These are phyloP conservation scores for Acanthamoeba triangularis DNA, from an alignment of 208 protist genomes.

Conservation along the genomic window DNA sequence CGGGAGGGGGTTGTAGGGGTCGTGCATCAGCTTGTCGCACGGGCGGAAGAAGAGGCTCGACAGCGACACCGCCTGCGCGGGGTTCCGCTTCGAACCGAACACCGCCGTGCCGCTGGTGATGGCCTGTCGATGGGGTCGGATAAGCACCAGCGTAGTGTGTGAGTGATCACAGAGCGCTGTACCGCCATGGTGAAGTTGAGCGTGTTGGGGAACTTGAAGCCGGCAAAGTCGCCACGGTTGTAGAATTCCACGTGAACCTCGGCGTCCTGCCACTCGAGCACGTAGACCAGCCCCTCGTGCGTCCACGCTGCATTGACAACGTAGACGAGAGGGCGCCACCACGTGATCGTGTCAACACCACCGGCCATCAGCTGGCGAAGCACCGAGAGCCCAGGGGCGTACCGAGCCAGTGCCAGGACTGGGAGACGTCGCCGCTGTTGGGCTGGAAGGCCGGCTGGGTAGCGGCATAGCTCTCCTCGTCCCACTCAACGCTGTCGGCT, in stretches of 20 bases:
- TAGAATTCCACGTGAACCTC: constrained; percentile 4
- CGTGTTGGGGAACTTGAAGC: constrained; percentile 28
- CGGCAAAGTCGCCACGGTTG: background rate
- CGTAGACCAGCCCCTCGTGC: constrained; percentile 1
- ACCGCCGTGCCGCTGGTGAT: background rate
- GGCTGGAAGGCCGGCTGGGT: constrained; percentile 47
- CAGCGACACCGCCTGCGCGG: background rate
- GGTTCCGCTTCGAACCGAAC: background rate
- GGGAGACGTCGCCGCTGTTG: constrained; percentile 30
- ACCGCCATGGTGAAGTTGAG: constrained; percentile 20
- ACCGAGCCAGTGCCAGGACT: constrained; percentile 29
- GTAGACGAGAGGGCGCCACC: no score
- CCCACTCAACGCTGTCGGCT: background rate
- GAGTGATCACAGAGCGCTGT: no score
- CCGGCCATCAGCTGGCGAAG: no score
- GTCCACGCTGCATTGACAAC: background rate
- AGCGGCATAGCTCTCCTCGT: background rate
- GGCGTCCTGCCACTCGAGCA: constrained; percentile 7
- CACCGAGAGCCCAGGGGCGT: no score
- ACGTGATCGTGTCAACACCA: no score
- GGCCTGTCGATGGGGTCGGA: background rate
- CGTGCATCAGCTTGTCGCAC: background rate
- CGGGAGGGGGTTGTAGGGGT: background rate
- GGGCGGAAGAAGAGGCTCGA: constrained; percentile 24
- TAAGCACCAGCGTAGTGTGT: no score